Base-by-base conservation (phyloP, 1,284 basidiomycete genomes). In the Ceratobasidium sp. region DNA sequence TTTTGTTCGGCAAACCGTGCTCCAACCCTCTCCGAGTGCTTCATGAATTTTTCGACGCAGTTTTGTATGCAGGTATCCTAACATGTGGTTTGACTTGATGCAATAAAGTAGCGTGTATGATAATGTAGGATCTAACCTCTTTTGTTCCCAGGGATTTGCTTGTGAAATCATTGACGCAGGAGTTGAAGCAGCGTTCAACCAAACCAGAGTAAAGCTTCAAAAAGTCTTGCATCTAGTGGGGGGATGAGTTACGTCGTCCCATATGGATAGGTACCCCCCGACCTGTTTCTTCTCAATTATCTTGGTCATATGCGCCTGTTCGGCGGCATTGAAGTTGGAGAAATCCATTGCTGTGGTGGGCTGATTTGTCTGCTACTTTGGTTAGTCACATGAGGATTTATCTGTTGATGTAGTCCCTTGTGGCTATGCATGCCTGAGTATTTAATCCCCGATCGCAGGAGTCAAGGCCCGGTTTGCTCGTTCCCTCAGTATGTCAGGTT, bases 161-260 rank as follows among this genome's bases (percentile, higher is more conserved):
- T 30, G 95, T 98, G 76, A 99, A 98, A 78, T 99, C 96, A 77
- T 97, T 94, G 76, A 90, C 91, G 79, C 96, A 99, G 30, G 91
- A 83, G 73, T 84, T 93, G 84, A 99, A 99, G 79, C 96, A 99
- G 73, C 91, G 87, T 78, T 98, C 95, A 47, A 97, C 95, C 67
- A 99, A 85, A 75, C 89, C 90, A n/a, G 94, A 93, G 82, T 98
- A 98, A 78, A 98, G 89, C 76, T 84, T 85, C 84, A 98, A 84
- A 76, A 99, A 98, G 82, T 98, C 96, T 84, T 96, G 92, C 95
- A 98, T 97, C 93, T 98, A 68, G 41, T 60, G 9, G 27, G n/a
- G 23, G 13, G 19, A 47, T 27, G 6, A 27, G 23, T 50, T 27
- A 50, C 4, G 21, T 21, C 7, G 21, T 27, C 8, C 23, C 16